Evolutionary conservation across 2,329 filamentous ascomycete species (phyloP).

Genomic region (Aspergillus versicolor): DNA sequence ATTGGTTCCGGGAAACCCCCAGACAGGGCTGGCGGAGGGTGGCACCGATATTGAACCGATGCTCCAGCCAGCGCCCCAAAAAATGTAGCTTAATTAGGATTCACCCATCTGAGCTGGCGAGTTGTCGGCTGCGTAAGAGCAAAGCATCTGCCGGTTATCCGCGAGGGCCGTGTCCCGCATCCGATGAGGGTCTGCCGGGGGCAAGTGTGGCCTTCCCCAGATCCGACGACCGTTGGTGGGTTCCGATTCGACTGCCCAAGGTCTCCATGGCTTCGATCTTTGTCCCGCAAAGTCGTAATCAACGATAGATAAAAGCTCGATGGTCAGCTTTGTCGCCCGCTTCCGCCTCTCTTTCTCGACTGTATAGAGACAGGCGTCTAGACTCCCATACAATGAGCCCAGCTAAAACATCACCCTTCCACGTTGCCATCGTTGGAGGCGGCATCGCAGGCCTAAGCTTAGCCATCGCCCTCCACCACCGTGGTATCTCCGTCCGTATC

Average conservation of each 20-base stretch:
- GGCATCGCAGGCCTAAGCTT: constrained; percentile 39
- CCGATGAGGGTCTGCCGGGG: constrained; percentile 8
- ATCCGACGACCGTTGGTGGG: constrained; percentile 9
- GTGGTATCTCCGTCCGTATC: constrained; percentile 31
- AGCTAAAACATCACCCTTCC: constrained; percentile 18
- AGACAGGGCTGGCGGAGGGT: neutral
- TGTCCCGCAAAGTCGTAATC: neutral
- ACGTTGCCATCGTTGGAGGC: constrained; percentile 36
- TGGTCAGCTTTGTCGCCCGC: neutral
- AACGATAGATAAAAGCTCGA: constrained; percentile 1
- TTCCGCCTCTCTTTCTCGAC: neutral
- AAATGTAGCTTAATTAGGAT: neutral
- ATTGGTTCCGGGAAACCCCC: neutral
- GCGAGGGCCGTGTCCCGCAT: neutral
- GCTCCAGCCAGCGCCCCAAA: neutral
- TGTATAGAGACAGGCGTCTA: neutral
- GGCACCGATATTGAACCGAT: neutral
- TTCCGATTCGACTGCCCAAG: constrained; percentile 13
- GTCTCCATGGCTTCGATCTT: neutral
- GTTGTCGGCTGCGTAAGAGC: neutral
- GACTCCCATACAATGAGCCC: constrained; percentile 8
- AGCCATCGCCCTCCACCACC: constrained; percentile 36
- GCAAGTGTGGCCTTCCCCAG: constrained; percentile 11
- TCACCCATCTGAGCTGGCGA: neutral
- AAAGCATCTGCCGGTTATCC: neutral